Base-by-base conservation (phyloP, 1,284 basidiomycete genomes). In the Ganoderma sp. region DNA sequence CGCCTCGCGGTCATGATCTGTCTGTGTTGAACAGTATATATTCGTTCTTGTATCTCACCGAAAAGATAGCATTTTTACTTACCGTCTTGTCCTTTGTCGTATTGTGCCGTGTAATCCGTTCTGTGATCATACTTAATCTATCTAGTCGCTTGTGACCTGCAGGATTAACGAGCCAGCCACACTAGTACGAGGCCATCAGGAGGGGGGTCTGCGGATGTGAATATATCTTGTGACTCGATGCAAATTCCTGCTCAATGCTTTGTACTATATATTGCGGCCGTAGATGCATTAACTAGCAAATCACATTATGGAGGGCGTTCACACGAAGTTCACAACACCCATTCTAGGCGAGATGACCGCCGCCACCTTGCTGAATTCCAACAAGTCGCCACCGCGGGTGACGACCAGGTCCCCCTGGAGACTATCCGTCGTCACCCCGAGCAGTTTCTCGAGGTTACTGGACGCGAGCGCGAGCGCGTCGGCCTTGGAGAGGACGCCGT, bases 381-480 rank as follows among this genome's bases (percentile, higher is more conserved):
- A 15, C 25, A 42, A 9, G 41, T 61, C 41, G 9, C 42, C 59
- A 10, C 25, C 59, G 59, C 42, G 59, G 14, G 59, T 54, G 6
- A 39, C 42, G 17, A 45, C 61, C 14, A 61, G 41, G 34, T 42
- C 45, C 1, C 19, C 25, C 10, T 41, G 32, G 28, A 34, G 2
- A 17, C 19, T 15, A 3, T 37, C 19, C 56, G 56, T 8, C 19
- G 22, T 22, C 56, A 92, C 77, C 2, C 89, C 90, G 22, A 94
- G 80, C 57, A 95, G 79, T 60, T 84, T 84, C 73, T 92, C 90
- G 2, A 94, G 77, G 72, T 90, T 92, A 28, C 82, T 79, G 4
- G 87, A 87, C 19, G 87, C 88, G 45, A 92, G 79, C 3, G 84
- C 84, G 56, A 93, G 75, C 0, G 89, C 88, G 12, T 88, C 79